phyloP scores from a whole-genome alignment of 1,284 basidiomycete species.

The Stereum hirsutum region DNA sequence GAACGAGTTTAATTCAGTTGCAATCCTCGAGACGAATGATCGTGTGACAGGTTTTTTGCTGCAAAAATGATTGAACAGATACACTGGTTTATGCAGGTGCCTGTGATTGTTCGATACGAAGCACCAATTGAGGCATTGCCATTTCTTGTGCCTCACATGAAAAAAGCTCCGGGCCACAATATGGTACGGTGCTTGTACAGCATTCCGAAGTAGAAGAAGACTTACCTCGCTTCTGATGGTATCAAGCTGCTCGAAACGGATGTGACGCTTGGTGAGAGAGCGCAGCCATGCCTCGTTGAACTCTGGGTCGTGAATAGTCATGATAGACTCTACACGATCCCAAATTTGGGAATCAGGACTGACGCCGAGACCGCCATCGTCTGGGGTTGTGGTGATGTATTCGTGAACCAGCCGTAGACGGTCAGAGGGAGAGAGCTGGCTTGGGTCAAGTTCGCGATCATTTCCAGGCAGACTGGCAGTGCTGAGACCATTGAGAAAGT shows the following conservation, averaged over 20 bases:
- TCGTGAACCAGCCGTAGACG: constrained; percentile 73
- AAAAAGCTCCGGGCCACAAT: too few species aligned
- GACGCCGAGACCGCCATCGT: constrained; percentile 76
- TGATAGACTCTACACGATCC: constrained; percentile 72
- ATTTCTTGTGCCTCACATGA: too few species aligned
- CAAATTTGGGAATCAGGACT: constrained; percentile 63
- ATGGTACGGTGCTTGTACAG: too few species aligned
- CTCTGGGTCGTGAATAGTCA: constrained; percentile 75
- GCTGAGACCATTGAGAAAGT: constrained; percentile 56
- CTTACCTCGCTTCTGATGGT: constrained; percentile 53
- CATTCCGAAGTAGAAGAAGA: constrained; percentile 6
- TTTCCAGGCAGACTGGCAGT: constrained; percentile 35
- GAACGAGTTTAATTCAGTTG: too few species aligned
- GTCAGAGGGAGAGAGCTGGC: constrained; percentile 56
- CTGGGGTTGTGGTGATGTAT: constrained; percentile 60
- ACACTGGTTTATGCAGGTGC: too few species aligned
- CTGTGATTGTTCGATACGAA: too few species aligned
- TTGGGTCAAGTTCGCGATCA: constrained; percentile 28
- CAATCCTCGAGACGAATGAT: too few species aligned
- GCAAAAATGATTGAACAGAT: too few species aligned
- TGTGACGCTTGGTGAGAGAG: constrained; percentile 51
- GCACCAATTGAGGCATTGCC: too few species aligned
- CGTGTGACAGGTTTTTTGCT: too few species aligned
- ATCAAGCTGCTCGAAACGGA: constrained; percentile 50
- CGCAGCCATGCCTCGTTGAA: constrained; percentile 73